These are phyloP conservation scores for Septoria petroselini DNA, from an alignment of 2,329 filamentous ascomycete species.

Conservation along the genomic window DNA sequence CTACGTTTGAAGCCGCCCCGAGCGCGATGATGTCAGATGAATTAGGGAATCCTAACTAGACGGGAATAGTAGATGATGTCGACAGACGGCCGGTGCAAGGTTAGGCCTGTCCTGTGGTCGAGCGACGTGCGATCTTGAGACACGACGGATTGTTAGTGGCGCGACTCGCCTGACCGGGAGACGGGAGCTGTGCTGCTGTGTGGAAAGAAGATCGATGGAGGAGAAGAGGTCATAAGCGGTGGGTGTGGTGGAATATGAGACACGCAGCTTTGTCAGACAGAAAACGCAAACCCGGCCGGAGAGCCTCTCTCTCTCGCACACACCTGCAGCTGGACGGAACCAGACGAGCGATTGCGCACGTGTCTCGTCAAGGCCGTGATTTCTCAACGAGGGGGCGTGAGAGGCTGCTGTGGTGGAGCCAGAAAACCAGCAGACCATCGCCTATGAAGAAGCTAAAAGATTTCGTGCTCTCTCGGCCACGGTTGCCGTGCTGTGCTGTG, in stretches of 20 bases:
- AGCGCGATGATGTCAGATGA: slow-evolving; percentile 9
- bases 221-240: too few species aligned
- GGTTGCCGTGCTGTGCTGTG: too few species aligned
- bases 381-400: too few species aligned
- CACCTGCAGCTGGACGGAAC: background rate
- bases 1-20: background rate
- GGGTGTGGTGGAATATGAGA: background rate
- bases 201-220: too few species aligned
- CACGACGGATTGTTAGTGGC: too few species aligned
- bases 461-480: slow-evolving; percentile 9
- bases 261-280: background rate
- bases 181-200: too few species aligned
- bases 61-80: slow-evolving; percentile 6
- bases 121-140: background rate
- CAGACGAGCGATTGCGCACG: background rate
- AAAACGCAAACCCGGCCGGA: background rate
- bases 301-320: too few species aligned
- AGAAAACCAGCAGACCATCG: slow-evolving; percentile 4
- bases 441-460: slow-evolving; percentile 12
- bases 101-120: background rate
- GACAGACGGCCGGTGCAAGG: background rate
- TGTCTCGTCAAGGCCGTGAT: background rate
- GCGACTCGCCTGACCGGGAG: too few species aligned
- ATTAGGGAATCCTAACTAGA: too few species aligned
- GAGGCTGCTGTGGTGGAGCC: slow-evolving; percentile 7